Percentiles rank a stretch among this genome's conserved stretches.
phyloP scores from a whole-genome alignment of 148 eudicot genomes.

The Talinum fruticosum region DNA sequence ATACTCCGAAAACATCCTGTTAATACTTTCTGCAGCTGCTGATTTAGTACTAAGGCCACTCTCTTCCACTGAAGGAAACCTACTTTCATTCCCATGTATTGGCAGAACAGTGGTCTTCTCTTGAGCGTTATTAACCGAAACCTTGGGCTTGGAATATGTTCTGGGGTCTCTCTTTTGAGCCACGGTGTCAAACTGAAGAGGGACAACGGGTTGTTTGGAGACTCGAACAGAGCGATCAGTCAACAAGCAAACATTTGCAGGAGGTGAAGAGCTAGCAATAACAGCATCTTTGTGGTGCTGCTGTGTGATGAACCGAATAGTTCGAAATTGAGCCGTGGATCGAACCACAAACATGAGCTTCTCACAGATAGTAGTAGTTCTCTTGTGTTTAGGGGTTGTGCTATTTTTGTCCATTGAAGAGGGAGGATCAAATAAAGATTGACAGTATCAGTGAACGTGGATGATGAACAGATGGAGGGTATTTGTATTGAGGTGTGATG shows the following conservation, averaged over 20 bases:
- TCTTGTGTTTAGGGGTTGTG: background rate
- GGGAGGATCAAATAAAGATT: background rate
- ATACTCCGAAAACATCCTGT: constrained; percentile 18
- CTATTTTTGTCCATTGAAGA: constrained; percentile 13
- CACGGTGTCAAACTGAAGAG: constrained; percentile 7
- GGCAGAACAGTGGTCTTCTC: constrained; percentile 11
- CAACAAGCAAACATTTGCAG: constrained; percentile 15
- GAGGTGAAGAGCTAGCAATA: background rate
- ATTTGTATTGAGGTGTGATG: background rate
- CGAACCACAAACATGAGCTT: background rate
- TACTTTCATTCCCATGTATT: constrained; percentile 19
- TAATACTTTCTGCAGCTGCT: constrained; percentile 23
- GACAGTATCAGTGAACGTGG: too few species aligned
- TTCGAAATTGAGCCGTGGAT: constrained; percentile 25
- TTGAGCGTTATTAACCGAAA: background rate
- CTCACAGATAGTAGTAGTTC: constrained; percentile 18
- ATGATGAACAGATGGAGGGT: background rate
- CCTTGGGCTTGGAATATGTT: constrained; percentile 1
- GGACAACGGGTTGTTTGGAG: constrained; percentile 20
- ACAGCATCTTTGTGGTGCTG: constrained; percentile 6
- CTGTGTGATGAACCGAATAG: constrained; percentile 3
- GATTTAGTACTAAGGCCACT: background rate
- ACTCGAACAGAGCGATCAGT: constrained; percentile 17
- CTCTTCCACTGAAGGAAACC: constrained; percentile 8
- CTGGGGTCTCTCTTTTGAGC: background rate